Evolutionary conservation across 192 early-diverging fungal genomes (phyloP), one percentile per base, ranked within the genome.

Genomic region (Coemansia sp.): DNA sequence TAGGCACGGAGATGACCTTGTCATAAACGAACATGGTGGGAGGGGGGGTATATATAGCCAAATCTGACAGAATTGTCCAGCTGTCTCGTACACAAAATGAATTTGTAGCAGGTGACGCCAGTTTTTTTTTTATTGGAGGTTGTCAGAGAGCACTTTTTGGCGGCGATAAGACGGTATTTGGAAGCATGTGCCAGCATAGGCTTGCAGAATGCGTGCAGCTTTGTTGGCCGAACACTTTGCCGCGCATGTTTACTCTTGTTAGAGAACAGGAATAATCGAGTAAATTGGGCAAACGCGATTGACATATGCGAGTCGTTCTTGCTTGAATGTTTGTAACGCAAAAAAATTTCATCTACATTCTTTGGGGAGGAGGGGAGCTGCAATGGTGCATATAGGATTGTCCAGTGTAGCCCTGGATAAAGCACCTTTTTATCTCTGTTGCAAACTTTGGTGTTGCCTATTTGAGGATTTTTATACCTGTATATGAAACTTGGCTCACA

Each of bases 271-370:
- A 22, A 22, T 20, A 24, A 22, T 51, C 49, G 9, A 51, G 49
- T 51, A 51, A 22, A 51, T 3, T 9, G 5, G 20, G 46, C 18
- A 20, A 16, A 5, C 18, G 24, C 24, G 57, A 60, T 60, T 33
- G 57, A 60, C 57, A 60, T 33, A 27, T 27, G 24, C 24, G 24
- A 27, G 36, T 36, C 36, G 36, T 34, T 20, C 13, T 15, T 34
- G 57, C 31, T 16, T 36, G 49, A 51, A 20, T 60, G 31, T 60
- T 60, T 60, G 57, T 60, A 36, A 60, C 57, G 57, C 57, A 59
- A 60, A 51, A 24, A 20, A 49, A 27, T 27, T 20, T 15, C 16
- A 18, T 55, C 54, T 55, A 24, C 27, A 16, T 27, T 29, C 15
- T 55, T 31, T 11, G 52, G 52, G 52, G n/a, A 49, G n/a, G 24